Base-by-base conservation (phyloP, 176 grass and related monocot species). In the Themeda triandra region DNA sequence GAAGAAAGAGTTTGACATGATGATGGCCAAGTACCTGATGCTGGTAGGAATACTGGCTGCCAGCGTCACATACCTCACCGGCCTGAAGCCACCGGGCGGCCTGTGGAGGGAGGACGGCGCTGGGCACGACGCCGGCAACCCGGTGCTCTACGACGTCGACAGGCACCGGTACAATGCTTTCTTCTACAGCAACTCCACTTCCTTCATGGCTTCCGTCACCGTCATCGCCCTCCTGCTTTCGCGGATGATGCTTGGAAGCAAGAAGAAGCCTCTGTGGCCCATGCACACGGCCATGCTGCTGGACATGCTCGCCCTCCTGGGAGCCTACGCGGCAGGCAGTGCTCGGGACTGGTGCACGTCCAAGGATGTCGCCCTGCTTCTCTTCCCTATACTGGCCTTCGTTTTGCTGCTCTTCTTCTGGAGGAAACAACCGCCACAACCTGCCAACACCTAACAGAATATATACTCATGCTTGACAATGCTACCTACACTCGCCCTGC, bases 291-390 rank as follows among this genome's bases (percentile, higher is more conserved):
- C 63, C 44, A 87, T 87, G 28, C 0, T 81, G 59, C 45, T 81
- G 13, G 82, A 84, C 81, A 66, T 92, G 67, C 39, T 86, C 0
- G 66, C 79, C 10, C 85, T 90, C 32, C 60, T 90, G 13, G 78
- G 10, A 8, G 79, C 88, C 59, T 90, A 90, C 41, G 84, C 84
- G 0, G 89, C 85, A 1, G 89, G 85, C 24, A 88, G 89, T 25
- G 69, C 63, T 7, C 64, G 81, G 10, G 29, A 80, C 0, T 29
- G 66, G 58, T 1, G 31, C 0, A 80, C 67, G 0, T 88, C 89
- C 8, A 36, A 33, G 21, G 40, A 65, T 0, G 74, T 91, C 46
- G 63, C 81, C 9, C n/a, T 63, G 25, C 46, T 91, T 0, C 68
- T 85, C 62, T 1, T 86, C 13, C 63, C 58, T 0, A 66, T 82